phyloP scores from a whole-genome alignment of 495 filamentous ascomycete genomes.

The Rhypophila decipiens region DNA sequence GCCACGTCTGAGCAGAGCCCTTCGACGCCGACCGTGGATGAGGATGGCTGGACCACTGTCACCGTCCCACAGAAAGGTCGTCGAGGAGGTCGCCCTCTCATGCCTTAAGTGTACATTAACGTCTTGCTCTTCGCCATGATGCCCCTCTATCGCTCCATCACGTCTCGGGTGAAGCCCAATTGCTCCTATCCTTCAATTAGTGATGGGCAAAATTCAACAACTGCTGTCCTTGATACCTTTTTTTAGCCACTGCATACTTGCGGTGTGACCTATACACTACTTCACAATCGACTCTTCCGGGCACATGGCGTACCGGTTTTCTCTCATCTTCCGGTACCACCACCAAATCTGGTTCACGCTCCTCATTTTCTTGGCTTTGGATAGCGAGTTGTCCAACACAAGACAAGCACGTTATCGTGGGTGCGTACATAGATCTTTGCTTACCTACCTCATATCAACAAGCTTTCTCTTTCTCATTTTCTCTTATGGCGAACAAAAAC shows the following conservation, averaged over 20 bases:
- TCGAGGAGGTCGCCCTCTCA: slow-evolving; percentile 29
- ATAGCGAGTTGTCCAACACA: neutral
- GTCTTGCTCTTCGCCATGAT: neutral
- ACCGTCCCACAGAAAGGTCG: slow-evolving; percentile 55
- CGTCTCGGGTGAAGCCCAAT: neutral
- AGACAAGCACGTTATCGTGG: too few relatives aligned
- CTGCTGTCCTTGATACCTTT: neutral
- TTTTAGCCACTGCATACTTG: neutral
- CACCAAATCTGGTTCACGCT: neutral
- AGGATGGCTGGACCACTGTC: slow-evolving; percentile 78
- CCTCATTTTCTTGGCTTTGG: neutral
- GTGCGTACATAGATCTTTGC: too few relatives aligned
- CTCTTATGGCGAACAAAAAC: too few relatives aligned
- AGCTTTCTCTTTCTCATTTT: too few relatives aligned
- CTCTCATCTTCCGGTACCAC: too few relatives aligned
- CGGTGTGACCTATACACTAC: slow-evolving; percentile 3
- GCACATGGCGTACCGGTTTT: neutral
- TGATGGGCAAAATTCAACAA: too few relatives aligned
- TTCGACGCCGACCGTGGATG: slow-evolving; percentile 40
- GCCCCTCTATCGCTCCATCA: neutral
- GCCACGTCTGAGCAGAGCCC: slow-evolving; percentile 21
- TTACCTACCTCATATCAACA: too few relatives aligned
- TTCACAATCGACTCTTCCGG: slow-evolving; percentile 1
- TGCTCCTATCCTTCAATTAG: too few relatives aligned
- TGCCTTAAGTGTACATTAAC: slow-evolving; percentile 17